Conservation (phyloP, 1,139 yeast genomes). For the Kodamaea sp. region DNA sequence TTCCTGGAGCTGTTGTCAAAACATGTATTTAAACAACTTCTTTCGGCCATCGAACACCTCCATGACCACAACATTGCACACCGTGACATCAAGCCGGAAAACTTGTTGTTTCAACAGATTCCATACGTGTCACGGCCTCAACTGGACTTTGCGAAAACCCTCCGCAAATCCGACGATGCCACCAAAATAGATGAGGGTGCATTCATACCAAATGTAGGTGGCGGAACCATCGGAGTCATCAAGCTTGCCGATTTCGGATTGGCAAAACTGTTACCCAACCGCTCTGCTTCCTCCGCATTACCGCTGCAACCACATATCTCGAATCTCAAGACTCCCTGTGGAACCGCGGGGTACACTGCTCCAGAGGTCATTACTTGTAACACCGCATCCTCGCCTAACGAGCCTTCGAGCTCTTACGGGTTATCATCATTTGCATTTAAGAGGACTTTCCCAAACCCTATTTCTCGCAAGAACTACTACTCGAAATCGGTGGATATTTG, state of each 20-base stretch:
- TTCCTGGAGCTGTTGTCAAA: slow-evolving; percentile 83
- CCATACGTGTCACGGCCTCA: slow-evolving; percentile 46
- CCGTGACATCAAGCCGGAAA: slow-evolving; percentile 94
- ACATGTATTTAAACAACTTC: slow-evolving; percentile 83
- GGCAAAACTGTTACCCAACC: slow-evolving; percentile 69
- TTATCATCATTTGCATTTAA: slow-evolving; percentile 9
- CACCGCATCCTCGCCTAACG: slow-evolving; percentile 10
- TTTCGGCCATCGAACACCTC: slow-evolving; percentile 76
- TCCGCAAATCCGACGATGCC: slow-evolving; percentile 75
- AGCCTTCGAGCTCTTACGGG: slow-evolving; percentile 1
- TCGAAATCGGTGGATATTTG: slow-evolving; percentile 93
- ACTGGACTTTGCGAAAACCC: slow-evolving; percentile 39
- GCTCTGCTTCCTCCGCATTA: slow-evolving; percentile 52
- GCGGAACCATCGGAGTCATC: slow-evolving; percentile 84
- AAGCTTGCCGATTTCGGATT: slow-evolving; percentile 93
- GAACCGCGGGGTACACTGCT: slow-evolving; percentile 89
- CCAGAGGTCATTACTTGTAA: slow-evolving; percentile 79
- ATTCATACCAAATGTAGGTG: slow-evolving; percentile 75
- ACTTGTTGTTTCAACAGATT: slow-evolving; percentile 63
- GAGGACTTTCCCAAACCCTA: slow-evolving; percentile 18
- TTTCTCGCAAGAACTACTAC: slow-evolving; percentile 68
- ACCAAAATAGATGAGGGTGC: slow-evolving; percentile 85
- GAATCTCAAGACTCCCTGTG: slow-evolving; percentile 82
- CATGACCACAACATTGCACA: slow-evolving; percentile 91
- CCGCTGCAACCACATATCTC: slow-evolving; percentile 48